Evolutionary conservation across 176 grass and related monocot species (phyloP).

Genomic region (Alopecurus myosuroides): DNA sequence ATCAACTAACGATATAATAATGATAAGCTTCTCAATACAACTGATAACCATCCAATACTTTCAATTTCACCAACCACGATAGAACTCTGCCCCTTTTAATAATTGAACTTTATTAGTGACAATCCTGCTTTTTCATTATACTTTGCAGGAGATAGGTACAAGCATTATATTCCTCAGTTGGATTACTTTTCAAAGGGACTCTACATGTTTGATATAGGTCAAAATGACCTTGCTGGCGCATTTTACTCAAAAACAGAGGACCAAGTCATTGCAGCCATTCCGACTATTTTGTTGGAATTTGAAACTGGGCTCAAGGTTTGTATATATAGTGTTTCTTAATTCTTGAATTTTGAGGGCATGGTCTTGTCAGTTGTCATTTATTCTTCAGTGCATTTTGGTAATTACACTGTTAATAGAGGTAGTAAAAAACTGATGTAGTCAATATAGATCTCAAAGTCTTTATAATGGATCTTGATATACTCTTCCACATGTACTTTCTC

Average conservation of each 20-base stretch:
- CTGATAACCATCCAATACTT: conserved; percentile 8
- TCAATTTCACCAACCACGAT: not conserved
- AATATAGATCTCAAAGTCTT: not conserved
- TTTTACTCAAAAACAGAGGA: conserved; percentile 93
- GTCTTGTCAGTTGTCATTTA: not conserved
- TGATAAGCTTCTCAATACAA: not conserved
- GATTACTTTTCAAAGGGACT: conserved; percentile 78
- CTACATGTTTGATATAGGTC: conserved; percentile 99
- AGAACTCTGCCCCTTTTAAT: not conserved
- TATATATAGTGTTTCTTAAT: conserved; percentile 4
- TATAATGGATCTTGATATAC: not conserved
- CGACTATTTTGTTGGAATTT: conserved; percentile 86
- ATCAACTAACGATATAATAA: not conserved
- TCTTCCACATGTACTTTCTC: not conserved
- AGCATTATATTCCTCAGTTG: conserved; percentile 59
- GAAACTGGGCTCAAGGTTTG: conserved; percentile 89
- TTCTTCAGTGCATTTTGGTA: not conserved
- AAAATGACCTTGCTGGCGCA: conserved; percentile 91
- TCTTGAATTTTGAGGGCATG: not conserved
- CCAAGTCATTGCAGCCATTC: conserved; percentile 80
- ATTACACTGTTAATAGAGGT: not conserved
- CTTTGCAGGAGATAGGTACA: conserved; percentile 59
- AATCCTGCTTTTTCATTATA: not conserved
- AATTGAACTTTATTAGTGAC: not conserved
- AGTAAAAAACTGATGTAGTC: not conserved